These are phyloP conservation scores for Lodderomyces orthopsilosis DNA, from an alignment of 1,139 yeast species.

Conservation along the genomic window DNA sequence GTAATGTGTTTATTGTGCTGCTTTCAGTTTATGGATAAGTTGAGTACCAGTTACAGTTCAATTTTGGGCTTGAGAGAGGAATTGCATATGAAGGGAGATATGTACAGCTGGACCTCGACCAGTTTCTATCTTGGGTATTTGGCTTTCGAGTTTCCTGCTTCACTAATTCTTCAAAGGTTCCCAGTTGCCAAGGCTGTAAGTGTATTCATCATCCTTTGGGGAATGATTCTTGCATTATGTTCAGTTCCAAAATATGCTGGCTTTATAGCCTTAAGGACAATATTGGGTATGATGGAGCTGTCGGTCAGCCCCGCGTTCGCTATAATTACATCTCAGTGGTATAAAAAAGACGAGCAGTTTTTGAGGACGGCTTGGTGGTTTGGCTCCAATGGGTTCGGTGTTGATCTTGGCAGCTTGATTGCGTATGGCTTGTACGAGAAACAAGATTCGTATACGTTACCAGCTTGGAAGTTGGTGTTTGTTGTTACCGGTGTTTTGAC, in stretches of 20 bases:
- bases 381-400: conserved; percentile 31
- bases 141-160: conserved; percentile 39
- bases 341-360: conserved; percentile 23
- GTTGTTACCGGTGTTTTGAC: conserved; percentile 30
- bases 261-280: conserved; percentile 27
- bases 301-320: conserved; percentile 56
- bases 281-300: conserved; percentile 55
- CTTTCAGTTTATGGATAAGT: conserved; percentile 65
- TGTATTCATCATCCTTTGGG: conserved; percentile 29
- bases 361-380: conserved; percentile 28
- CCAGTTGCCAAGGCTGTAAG: conserved; percentile 28
- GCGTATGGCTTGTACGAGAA: conserved; percentile 22
- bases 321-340: conserved; percentile 40
- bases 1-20: conserved; percentile 56
- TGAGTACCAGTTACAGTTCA: conserved; percentile 56
- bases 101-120: conserved; percentile 58
- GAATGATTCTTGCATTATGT: conserved; percentile 25
- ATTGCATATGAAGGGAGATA: conserved; percentile 47
- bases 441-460: conserved; percentile 18
- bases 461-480: conserved; percentile 33
- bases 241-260: conserved; percentile 29
- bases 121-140: conserved; percentile 49
- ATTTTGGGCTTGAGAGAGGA: conserved; percentile 54
- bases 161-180: conserved; percentile 34
- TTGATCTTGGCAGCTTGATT: conserved; percentile 23